A percentile compares a stretch with the other conserved stretches of the same genome.
Evolutionary conservation across 2,329 filamentous ascomycete genomes (phyloP).

Genomic region (Thielaviopsis euricoi): DNA sequence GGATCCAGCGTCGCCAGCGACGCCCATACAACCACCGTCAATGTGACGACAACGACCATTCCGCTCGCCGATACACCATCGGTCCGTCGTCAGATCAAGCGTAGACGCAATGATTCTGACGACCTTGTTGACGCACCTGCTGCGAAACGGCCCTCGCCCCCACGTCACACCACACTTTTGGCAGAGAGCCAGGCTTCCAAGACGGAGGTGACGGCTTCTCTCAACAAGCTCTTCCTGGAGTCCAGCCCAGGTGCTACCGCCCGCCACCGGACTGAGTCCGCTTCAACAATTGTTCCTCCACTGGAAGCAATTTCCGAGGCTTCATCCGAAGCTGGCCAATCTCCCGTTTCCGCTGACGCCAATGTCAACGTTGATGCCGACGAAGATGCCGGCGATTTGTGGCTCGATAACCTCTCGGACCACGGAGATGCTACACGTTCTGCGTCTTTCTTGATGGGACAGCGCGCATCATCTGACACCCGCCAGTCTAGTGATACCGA

Average conservation of each 20-base stretch:
- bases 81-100: neutral
- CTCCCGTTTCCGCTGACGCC: neutral
- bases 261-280: neutral
- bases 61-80: constrained; percentile 8
- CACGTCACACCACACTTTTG: neutral
- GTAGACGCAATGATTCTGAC: neutral
- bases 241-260: neutral
- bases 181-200: neutral
- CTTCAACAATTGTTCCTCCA: constrained; percentile 13
- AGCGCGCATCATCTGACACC: neutral
- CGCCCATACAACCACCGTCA: neutral
- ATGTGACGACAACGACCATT: constrained; percentile 6
- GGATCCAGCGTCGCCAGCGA: constrained; percentile 5
- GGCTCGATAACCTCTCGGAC: constrained; percentile 27
- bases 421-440: constrained; percentile 21
- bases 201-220: neutral
- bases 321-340: neutral
- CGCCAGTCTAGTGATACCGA: neutral
- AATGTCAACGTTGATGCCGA: no score
- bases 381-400: constrained; percentile 27
- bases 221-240: neutral
- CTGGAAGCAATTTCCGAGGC: neutral
- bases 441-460: neutral
- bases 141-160: neutral
- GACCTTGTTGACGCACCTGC: constrained; percentile 1